A percentile compares a stretch with the other conserved stretches of the same genome.
Evolutionary conservation across 2,329 filamentous ascomycete genomes (phyloP).

Genomic region (Ophiosphaerella herpotricha): DNA sequence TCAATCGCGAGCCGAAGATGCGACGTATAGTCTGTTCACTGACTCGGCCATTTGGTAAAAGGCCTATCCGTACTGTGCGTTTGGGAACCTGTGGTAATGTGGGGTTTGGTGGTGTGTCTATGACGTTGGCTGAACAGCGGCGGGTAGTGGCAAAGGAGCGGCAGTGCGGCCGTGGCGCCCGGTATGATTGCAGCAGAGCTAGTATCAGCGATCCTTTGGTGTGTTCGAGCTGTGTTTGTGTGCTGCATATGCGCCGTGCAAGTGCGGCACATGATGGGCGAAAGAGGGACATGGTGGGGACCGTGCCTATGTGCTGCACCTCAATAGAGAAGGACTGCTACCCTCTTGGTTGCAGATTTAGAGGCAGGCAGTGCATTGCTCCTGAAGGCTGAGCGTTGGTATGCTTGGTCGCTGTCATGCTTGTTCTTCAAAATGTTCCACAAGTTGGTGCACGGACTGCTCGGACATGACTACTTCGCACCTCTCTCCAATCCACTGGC

Average conservation of each 20-base stretch:
- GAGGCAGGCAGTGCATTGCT: neutral
- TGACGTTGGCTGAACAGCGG: conserved; percentile 28
- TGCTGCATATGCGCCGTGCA: conserved; percentile 33
- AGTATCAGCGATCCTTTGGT: conserved; percentile 24
- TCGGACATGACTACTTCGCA: neutral
- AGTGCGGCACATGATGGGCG: conserved; percentile 32
- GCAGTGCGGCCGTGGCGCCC: conserved; percentile 17
- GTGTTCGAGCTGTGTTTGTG: conserved; percentile 21
- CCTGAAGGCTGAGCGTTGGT: too few species aligned
- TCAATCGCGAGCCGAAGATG: conserved; percentile 40
- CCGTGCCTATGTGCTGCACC: neutral
- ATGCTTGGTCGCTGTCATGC: neutral
- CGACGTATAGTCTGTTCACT: conserved; percentile 26
- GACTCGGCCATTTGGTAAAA: conserved; percentile 34
- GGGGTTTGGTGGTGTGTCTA: conserved; percentile 29
- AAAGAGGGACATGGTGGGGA: conserved; percentile 35
- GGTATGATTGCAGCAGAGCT: conserved; percentile 22
- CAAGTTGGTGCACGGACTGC: neutral
- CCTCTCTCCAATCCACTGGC: neutral
- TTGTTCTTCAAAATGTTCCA: conserved; percentile 6
- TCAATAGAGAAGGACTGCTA: too few species aligned
- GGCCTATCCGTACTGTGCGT: conserved; percentile 40
- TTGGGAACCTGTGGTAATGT: conserved; percentile 26
- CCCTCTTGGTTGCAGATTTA: too few species aligned
- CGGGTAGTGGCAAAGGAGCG: conserved; percentile 31